These are phyloP conservation scores for Phytophthora tentaculata DNA, from an alignment of 352 stramenopile genomes.

Conservation along the genomic window DNA sequence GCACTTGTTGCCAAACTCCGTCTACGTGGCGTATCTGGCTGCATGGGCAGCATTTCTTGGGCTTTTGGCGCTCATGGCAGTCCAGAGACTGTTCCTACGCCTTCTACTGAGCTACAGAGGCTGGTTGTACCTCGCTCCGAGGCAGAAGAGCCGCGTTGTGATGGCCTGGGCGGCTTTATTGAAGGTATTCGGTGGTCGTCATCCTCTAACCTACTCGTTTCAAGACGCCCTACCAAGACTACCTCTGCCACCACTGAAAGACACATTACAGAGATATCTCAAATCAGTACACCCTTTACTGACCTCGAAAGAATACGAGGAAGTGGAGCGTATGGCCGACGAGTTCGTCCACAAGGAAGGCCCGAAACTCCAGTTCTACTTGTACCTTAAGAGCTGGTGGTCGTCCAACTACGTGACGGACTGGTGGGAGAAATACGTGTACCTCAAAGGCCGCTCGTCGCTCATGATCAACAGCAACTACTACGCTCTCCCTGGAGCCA, in stretches of 20 bases:
- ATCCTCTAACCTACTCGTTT: slow-evolving; percentile 90
- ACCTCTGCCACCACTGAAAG: slow-evolving; percentile 92
- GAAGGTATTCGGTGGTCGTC: slow-evolving; percentile 82
- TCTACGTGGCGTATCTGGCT: slow-evolving; percentile 88
- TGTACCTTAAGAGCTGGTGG: slow-evolving; percentile 92
- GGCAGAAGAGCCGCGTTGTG: slow-evolving; percentile 72
- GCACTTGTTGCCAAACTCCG: slow-evolving; percentile 57
- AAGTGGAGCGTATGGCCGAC: slow-evolving; percentile 82
- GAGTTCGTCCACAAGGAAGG: slow-evolving; percentile 91
- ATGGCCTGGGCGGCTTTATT: slow-evolving; percentile 77
- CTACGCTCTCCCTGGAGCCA: slow-evolving; percentile 80
- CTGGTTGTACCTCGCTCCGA: slow-evolving; percentile 84
- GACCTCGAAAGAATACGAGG: slow-evolving; percentile 85
- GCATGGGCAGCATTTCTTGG: slow-evolving; percentile 84
- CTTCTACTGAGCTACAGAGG: slow-evolving; percentile 87
- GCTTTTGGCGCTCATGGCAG: slow-evolving; percentile 83
- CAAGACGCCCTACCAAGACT: slow-evolving; percentile 92
- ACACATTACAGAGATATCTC: slow-evolving; percentile 93
- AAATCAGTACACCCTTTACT: slow-evolving; percentile 93
- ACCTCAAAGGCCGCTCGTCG: slow-evolving; percentile 86
- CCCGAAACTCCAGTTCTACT: slow-evolving; percentile 90
- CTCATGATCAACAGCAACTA: slow-evolving; percentile 95
- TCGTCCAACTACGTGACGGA: slow-evolving; percentile 91
- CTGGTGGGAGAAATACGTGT: slow-evolving; percentile 93
- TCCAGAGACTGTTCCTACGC: slow-evolving; percentile 84